Evolutionary conservation across 108 stramenopile species (phyloP).

Genomic region (Cyclostephanos invisitatus): DNA sequence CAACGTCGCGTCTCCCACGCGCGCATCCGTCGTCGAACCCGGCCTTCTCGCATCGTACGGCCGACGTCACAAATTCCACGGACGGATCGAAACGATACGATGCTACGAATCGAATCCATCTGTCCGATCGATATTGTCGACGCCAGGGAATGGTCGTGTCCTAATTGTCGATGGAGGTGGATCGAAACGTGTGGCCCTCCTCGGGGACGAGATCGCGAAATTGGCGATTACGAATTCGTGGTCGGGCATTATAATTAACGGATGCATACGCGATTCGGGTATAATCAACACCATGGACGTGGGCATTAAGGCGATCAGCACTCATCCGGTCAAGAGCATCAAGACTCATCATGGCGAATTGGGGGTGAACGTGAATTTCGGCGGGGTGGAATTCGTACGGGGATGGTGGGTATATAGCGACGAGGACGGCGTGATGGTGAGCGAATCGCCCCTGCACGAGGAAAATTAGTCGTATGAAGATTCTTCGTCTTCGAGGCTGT

Average conservation of each 20-base stretch:
- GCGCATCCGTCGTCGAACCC: slow-evolving; percentile 58
- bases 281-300: slow-evolving; percentile 55
- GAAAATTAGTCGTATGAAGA: neutral
- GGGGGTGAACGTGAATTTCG: slow-evolving; percentile 46
- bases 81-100: slow-evolving; percentile 64
- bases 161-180: slow-evolving; percentile 75
- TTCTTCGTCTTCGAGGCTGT: neutral
- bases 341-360: slow-evolving; percentile 50
- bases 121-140: slow-evolving; percentile 51
- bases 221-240: slow-evolving; percentile 58
- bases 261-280: slow-evolving; percentile 74
- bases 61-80: slow-evolving; percentile 51
- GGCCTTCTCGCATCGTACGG: slow-evolving; percentile 59
- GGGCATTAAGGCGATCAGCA: slow-evolving; percentile 72
- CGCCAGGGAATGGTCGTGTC: slow-evolving; percentile 54
- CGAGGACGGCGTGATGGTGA: slow-evolving; percentile 31
- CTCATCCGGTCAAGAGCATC: slow-evolving; percentile 65
- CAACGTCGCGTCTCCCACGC: slow-evolving; percentile 49
- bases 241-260: slow-evolving; percentile 70
- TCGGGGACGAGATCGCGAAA: slow-evolving; percentile 69
- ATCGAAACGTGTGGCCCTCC: slow-evolving; percentile 58
- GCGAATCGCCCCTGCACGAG: slow-evolving; percentile 6
- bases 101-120: slow-evolving; percentile 76
- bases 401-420: slow-evolving; percentile 56
- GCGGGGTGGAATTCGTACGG: slow-evolving; percentile 56